Conservation (phyloP, 192 early-diverging fungal genomes). For the Kickxella alabastrina region DNA sequence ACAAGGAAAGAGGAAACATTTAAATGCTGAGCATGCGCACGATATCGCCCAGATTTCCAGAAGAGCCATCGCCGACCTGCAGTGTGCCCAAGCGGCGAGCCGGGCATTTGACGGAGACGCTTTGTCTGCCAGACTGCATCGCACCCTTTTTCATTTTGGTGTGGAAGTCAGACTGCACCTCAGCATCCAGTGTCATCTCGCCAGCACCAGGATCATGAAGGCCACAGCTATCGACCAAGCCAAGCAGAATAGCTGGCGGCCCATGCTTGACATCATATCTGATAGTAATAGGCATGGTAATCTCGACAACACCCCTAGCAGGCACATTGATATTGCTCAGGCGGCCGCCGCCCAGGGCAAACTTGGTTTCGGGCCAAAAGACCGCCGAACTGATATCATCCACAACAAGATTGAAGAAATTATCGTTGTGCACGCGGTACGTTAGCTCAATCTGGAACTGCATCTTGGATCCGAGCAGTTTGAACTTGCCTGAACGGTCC, state of each 20-base stretch:
- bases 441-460: constrained; percentile 43
- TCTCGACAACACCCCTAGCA: constrained; percentile 29
- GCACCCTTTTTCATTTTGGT: constrained; percentile 42
- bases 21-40: constrained; percentile 40
- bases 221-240: constrained; percentile 49
- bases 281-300: constrained; percentile 43
- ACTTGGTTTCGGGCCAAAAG: constrained; percentile 50
- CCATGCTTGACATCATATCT: constrained; percentile 48
- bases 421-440: constrained; percentile 50
- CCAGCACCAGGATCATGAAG: constrained; percentile 43
- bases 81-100: constrained; percentile 45
- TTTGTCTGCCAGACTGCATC: constrained; percentile 39
- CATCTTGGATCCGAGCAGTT: constrained; percentile 46
- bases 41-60: constrained; percentile 45
- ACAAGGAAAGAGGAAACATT: too few species aligned
- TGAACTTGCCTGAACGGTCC: constrained; percentile 22
- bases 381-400: constrained; percentile 47
- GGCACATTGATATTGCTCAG: constrained; percentile 40
- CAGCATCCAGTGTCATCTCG: constrained; percentile 45
- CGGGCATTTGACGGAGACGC: constrained; percentile 38
- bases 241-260: constrained; percentile 42
- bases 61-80: constrained; percentile 42
- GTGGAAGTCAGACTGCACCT: constrained; percentile 44
- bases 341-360: constrained; percentile 48
- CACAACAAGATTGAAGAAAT: constrained; percentile 39